Percentiles rank a stretch among this genome's conserved stretches.
Evolutionary conservation across 148 eudicot species (phyloP).

Genomic region (Nepenthes mirabilis): DNA sequence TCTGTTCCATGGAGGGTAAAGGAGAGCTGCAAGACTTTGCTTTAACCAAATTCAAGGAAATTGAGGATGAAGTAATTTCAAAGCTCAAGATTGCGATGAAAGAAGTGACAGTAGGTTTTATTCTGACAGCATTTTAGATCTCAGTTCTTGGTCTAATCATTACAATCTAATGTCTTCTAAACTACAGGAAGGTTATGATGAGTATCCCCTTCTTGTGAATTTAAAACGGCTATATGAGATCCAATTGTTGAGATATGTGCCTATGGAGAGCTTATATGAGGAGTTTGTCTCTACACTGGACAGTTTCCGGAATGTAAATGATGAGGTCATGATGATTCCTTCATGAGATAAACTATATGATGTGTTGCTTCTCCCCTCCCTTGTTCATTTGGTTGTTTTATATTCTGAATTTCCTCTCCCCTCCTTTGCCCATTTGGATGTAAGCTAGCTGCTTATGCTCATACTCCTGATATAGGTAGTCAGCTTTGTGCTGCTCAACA

Average conservation of each 20-base stretch:
- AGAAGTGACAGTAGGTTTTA: slow-evolving; percentile 57
- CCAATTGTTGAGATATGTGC: slow-evolving; percentile 53
- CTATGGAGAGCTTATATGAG: slow-evolving; percentile 59
- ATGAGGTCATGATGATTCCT: slow-evolving; percentile 44
- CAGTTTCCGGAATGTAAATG: slow-evolving; percentile 55
- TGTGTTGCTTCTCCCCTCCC: slow-evolving; percentile 1
- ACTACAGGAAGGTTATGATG: slow-evolving; percentile 76
- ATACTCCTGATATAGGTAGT: slow-evolving; percentile 47
- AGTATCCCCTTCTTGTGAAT: slow-evolving; percentile 78
- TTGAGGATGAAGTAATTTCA: slow-evolving; percentile 64
- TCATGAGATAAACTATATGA: neutral
- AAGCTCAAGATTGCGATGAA: slow-evolving; percentile 70
- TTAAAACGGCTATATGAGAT: slow-evolving; percentile 92
- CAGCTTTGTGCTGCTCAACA: slow-evolving; percentile 74
- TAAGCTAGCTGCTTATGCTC: slow-evolving; percentile 9
- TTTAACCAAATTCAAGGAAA: slow-evolving; percentile 59
- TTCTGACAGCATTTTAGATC: neutral
- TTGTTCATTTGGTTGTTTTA: neutral
- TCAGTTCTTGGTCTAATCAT: slow-evolving; percentile 3
- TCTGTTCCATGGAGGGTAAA: slow-evolving; percentile 54
- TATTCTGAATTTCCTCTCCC: neutral
- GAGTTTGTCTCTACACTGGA: slow-evolving; percentile 46
- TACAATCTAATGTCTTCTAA: slow-evolving; percentile 9
- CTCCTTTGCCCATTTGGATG: slow-evolving; percentile 5
- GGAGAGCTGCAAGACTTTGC: slow-evolving; percentile 94